Evolutionary conservation across 2,329 filamentous ascomycete species (phyloP), one percentile per base, ranked within the genome.

Genomic region (Teratosphaeria viscida): DNA sequence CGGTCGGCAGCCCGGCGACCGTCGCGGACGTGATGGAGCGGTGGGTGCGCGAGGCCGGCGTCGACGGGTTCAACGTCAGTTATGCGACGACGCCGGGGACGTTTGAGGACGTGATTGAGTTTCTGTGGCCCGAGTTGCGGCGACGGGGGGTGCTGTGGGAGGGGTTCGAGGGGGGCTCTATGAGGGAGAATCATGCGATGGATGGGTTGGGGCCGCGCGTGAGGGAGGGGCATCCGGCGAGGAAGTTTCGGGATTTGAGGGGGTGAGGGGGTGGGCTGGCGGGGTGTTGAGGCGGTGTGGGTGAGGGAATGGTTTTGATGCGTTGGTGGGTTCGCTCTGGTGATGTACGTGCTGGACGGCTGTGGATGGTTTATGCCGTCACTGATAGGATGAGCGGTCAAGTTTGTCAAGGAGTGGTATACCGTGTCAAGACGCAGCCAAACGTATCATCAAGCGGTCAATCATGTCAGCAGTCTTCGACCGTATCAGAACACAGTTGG

Each of bases 51-150:
- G 86, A 88, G 69, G 85, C 84, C 0, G 87, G 88, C 63, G 81
- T 90, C 0, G 87, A 90, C 68, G 87, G 87, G 0, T 90, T 90
- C 73, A 90, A 90, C 68, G 79, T 90, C 70, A 83, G 82, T 1
- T 88, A 89, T 63, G 82, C 83, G 0, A 73, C 87, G n/a, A 85
- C 85, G 66, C 86, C 85, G 0, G 80, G 82, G 60, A 85, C 84
- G 0, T 89, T 88, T 73, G 81, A 84, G 60, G 86, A 89, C 63
- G 82, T 89, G 14, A 80, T 84, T 47, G 83, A 88, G 34, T 75
- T 86, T 1, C 71, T 89, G 6, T 69, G 89, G 1, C 86, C 86
- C 0, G 86, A 88, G 65, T 75, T 89, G 23, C 79, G 77, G 34
- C 74, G 73, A 11, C 76, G 86, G 26, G 84, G 84, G 0, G 67